phyloP scores from a whole-genome alignment of 371 early-diverging fungal species.

The Circinella umbellata region DNA sequence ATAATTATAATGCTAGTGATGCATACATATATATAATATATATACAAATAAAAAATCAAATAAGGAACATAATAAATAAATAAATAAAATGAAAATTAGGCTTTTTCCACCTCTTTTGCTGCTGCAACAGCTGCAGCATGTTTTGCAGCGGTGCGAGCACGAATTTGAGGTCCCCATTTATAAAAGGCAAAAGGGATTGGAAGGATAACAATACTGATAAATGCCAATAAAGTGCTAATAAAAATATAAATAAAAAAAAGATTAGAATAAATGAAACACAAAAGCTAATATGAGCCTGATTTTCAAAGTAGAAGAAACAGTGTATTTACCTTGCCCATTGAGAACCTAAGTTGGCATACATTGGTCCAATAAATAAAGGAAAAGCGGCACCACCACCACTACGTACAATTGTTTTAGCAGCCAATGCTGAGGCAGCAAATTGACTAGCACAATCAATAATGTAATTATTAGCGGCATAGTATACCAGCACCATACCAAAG shows the following conservation, averaged over 20 bases:
- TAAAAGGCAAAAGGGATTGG: slow-evolving; percentile 52
- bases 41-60: no score
- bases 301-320: no score
- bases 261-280: not conserved
- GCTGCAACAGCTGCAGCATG: no score
- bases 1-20: no score
- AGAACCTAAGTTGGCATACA: slow-evolving; percentile 42
- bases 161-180: slow-evolving; percentile 43
- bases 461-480: slow-evolving; percentile 48
- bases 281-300: not conserved
- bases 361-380: slow-evolving; percentile 47
- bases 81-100: no score
- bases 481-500: slow-evolving; percentile 49
- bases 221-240: slow-evolving; percentile 39
- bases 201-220: slow-evolving; percentile 46
- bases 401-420: slow-evolving; percentile 48
- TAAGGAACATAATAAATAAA: no score
- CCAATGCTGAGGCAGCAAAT: slow-evolving; percentile 48
- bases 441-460: slow-evolving; percentile 49
- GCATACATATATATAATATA: no score
- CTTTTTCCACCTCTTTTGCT: no score
- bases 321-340: slow-evolving; percentile 40
- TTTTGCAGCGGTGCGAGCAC: slow-evolving; percentile 17
- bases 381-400: slow-evolving; percentile 52
- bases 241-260: not conserved